Evolutionary conservation across 768 basidiomycete species (phyloP), one percentile per base, ranked within the genome.

Genomic region (Pulveroboletus sp.): DNA sequence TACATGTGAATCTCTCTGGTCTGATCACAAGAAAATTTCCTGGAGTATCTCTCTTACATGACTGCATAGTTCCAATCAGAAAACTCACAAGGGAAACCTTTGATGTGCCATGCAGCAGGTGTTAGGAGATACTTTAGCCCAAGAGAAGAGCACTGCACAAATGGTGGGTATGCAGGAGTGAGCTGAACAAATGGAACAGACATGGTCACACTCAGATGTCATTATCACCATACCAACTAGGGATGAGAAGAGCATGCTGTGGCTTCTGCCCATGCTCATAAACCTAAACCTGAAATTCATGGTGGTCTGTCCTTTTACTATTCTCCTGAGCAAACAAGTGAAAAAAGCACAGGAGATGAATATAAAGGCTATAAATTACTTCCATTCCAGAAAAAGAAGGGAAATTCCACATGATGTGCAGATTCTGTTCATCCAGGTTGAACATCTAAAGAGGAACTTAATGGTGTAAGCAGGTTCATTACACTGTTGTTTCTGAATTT

Each of bases 341-440:
- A 4, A 16, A 23, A 44, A 5, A 8, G 54, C 50, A 1, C 1
- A 27, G 6, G 8, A 2, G 2, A 43, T 34, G 1, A 14, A 22
- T 2, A 26, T 55, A 12, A 13, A 16, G 7, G 31, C n/a, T 0
- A 4, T 23, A 16, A 45, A 43, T 30, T 55, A 13, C 2, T 8
- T 16, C 6, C 17, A 0, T 3, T 31, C 34, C 0, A n/a, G n/a
- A n/a, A n/a, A n/a, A n/a, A n/a, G n/a, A n/a, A 5, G 12, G 13
- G 4, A 1, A 5, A 22, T 51, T 4, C 39, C 54, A 2, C 2
- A 8, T 0, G 43, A 42, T 0, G 29, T 24, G 2, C 54, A 55
- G 17, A 27, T 55, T 7, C 9, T 55, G 14, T 51, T 55, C n/a
- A 8, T 48, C 7, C 50, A 55, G n/a, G 54, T 55, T 0, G 54